Percentiles rank a stretch among this genome's conserved stretches.
These are phyloP conservation scores for Ustilago tritici DNA, from an alignment of 1,284 basidiomycete genomes.

Conservation along the genomic window DNA sequence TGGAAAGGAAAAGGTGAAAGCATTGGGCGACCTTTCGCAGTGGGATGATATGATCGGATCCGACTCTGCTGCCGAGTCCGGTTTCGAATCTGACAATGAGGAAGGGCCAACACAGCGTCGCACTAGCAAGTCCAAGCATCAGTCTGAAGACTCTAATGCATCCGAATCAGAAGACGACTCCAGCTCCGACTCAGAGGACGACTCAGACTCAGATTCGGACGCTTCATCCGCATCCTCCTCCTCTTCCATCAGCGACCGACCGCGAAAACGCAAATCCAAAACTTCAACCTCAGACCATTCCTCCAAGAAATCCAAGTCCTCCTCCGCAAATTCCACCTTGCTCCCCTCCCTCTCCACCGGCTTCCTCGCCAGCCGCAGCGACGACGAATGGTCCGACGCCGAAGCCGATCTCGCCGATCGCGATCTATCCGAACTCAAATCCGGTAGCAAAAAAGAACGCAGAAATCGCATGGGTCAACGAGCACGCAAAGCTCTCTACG, in stretches of 20 bases:
- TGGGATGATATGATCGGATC: conserved; percentile 51
- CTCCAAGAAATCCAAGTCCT: conserved; percentile 15
- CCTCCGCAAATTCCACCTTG: conserved; percentile 77
- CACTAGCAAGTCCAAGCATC: background rate
- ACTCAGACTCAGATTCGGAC: conserved; percentile 60
- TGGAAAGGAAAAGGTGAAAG: conserved; percentile 43
- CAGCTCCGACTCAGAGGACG: conserved; percentile 24
- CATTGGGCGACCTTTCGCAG: conserved; percentile 49
- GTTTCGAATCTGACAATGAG: conserved; percentile 12
- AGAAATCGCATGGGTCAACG: conserved; percentile 93
- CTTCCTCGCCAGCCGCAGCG: conserved; percentile 80
- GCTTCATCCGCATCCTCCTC: conserved; percentile 11
- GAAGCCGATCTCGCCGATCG: conserved; percentile 76
- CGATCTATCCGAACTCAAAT: conserved; percentile 71
- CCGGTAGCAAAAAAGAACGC: conserved; percentile 69
- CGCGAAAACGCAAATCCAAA: conserved; percentile 24
- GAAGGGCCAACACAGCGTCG: background rate
- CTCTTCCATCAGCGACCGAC: conserved; percentile 6
- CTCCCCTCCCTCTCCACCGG: conserved; percentile 88
- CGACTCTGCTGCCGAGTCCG: conserved; percentile 39
- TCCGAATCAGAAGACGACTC: conserved; percentile 58
- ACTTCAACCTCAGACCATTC: conserved; percentile 4
- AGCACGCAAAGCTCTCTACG: conserved; percentile 94
- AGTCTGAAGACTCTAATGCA: conserved; percentile 41
- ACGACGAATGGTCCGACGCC: conserved; percentile 78